Evolutionary conservation across 2,329 filamentous ascomycete species (phyloP).

Genomic region (Pseudogymnoascus verrucosus): DNA sequence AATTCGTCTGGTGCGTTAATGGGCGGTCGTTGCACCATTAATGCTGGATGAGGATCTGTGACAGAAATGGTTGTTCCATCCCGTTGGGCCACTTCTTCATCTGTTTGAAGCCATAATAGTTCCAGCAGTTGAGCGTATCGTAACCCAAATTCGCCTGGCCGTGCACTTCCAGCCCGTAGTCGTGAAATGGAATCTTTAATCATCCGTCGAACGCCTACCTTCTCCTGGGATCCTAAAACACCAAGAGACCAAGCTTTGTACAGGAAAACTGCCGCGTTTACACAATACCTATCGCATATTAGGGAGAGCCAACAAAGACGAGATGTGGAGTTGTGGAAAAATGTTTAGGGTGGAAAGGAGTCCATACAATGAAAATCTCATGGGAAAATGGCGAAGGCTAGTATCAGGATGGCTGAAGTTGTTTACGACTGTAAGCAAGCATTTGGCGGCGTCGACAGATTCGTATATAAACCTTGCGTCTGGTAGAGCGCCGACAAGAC

Average conservation of each 20-base stretch:
- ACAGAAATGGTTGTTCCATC: conserved; percentile 13
- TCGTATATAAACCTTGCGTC: conserved; percentile 61
- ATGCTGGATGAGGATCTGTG: not conserved
- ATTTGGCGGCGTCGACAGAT: conserved; percentile 55
- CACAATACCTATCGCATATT: conserved; percentile 33
- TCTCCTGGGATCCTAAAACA: conserved; percentile 46
- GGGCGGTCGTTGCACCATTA: conserved; percentile 27
- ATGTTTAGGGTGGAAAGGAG: not conserved
- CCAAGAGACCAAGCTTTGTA: conserved; percentile 57
- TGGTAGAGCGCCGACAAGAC: conserved; percentile 48
- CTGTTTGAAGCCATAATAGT: conserved; percentile 46
- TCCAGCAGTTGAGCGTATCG: conserved; percentile 54
- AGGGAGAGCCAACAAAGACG: not conserved
- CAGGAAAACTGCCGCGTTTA: conserved; percentile 57
- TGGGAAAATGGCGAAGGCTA: conserved; percentile 55
- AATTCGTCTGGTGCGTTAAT: conserved; percentile 46
- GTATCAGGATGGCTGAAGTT: conserved; percentile 50
- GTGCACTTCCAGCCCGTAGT: conserved; percentile 50
- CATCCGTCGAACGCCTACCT: conserved; percentile 47
- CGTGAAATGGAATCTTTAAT: conserved; percentile 51
- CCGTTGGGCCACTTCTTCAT: conserved; percentile 18
- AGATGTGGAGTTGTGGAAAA: conserved; percentile 14
- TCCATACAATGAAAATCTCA: conserved; percentile 53
- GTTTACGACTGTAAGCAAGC: conserved; percentile 51
- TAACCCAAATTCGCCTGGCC: conserved; percentile 50